Evolutionary conservation across 2,329 filamentous ascomycete species (phyloP).

Genomic region (Hymenoscyphus salicellus): DNA sequence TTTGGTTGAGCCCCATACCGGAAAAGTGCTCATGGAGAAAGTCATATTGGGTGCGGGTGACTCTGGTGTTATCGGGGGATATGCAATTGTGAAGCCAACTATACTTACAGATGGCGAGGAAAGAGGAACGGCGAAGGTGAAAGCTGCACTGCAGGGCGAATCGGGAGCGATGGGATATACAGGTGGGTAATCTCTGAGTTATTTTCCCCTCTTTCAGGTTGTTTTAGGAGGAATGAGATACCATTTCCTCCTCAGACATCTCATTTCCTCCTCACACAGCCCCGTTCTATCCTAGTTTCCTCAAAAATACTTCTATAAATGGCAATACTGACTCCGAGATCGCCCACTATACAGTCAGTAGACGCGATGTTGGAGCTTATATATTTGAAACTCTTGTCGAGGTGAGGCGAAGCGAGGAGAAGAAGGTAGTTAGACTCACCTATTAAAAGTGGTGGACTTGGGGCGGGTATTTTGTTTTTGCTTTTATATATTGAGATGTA

Average conservation of each 20-base stretch:
- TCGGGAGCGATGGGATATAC: slow-evolving; percentile 39
- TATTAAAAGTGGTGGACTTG: not conserved
- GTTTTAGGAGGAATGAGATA: too few relatives aligned
- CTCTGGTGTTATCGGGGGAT: slow-evolving; percentile 19
- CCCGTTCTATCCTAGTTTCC: too few relatives aligned
- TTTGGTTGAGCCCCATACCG: slow-evolving; percentile 44
- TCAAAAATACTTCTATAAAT: too few relatives aligned
- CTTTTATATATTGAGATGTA: too few relatives aligned
- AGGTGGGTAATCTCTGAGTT: too few relatives aligned
- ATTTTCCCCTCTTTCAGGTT: too few relatives aligned
- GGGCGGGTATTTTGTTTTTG: too few relatives aligned
- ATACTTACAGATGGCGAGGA: slow-evolving; percentile 34
- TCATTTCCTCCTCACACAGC: too few relatives aligned
- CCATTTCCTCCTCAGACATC: too few relatives aligned
- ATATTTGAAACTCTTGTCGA: slow-evolving; percentile 32
- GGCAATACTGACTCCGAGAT: too few relatives aligned
- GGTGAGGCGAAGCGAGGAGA: not conserved
- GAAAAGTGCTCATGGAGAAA: slow-evolving; percentile 50
- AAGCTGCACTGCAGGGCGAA: slow-evolving; percentile 28
- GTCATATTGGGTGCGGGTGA: slow-evolving; percentile 28
- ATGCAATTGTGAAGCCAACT: slow-evolving; percentile 29
- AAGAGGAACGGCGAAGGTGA: slow-evolving; percentile 24
- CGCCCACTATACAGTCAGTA: slow-evolving; percentile 33
- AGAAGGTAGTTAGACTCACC: slow-evolving; percentile 2
- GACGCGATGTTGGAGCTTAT: slow-evolving; percentile 38